Evolutionary conservation across 495 filamentous ascomycete species (phyloP).

Genomic region (Penicillium lividum): DNA sequence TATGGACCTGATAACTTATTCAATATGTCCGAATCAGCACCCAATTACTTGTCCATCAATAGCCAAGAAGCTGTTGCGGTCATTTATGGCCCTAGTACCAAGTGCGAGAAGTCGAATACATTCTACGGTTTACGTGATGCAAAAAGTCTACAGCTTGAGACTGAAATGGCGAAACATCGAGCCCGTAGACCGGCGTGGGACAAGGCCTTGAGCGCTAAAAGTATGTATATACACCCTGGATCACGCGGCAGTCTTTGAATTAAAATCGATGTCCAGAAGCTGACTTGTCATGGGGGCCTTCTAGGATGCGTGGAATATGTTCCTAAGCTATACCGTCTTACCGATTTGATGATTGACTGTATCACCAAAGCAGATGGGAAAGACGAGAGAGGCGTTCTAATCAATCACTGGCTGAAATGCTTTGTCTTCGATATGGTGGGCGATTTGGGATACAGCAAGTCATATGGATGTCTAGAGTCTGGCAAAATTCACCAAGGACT

Average conservation of each 20-base stretch:
- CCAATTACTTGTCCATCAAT: slow-evolving; percentile 7
- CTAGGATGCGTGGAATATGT: slow-evolving; percentile 5
- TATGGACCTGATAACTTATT: neutral
- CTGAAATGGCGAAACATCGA: neutral
- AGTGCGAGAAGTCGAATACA: slow-evolving; percentile 7
- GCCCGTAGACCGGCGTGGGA: slow-evolving; percentile 1
- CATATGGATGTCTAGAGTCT: slow-evolving; percentile 7
- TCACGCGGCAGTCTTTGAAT: neutral
- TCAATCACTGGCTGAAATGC: slow-evolving; percentile 8
- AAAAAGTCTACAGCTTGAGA: slow-evolving; percentile 8
- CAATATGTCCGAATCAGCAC: neutral
- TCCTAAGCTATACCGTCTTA: slow-evolving; percentile 2
- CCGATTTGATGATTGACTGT: slow-evolving; percentile 3
- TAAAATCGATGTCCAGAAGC: slow-evolving; percentile 2
- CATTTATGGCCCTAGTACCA: slow-evolving; percentile 5
- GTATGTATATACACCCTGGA: neutral
- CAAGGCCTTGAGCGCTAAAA: slow-evolving; percentile 7
- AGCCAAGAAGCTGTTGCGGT: slow-evolving; percentile 2
- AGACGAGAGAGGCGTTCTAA: neutral
- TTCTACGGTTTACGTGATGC: slow-evolving; percentile 4
- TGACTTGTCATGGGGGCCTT: neutral
- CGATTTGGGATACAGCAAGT: slow-evolving; percentile 7
- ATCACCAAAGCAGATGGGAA: slow-evolving; percentile 2
- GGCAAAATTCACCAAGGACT: slow-evolving; percentile 4
- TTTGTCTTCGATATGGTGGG: slow-evolving; percentile 9